A percentile compares a stretch with the other conserved stretches of the same genome.
These are phyloP conservation scores for Myrmaecium sp. DNA, from an alignment of 2,329 filamentous ascomycete genomes.

Conservation along the genomic window DNA sequence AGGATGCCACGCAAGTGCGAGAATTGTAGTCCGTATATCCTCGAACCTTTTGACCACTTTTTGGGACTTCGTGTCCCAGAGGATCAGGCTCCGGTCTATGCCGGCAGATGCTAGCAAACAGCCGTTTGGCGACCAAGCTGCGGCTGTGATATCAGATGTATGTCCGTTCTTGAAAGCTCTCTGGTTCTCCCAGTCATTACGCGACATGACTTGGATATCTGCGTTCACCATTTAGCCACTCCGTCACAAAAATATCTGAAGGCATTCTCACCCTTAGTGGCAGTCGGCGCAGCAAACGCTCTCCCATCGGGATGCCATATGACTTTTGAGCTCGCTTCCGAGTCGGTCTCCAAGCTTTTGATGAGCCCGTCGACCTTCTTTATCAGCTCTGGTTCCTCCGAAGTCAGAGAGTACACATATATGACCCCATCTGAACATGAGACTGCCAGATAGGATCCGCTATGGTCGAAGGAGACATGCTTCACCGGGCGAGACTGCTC, in stretches of 20 bases:
- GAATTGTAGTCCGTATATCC: constrained; percentile 54
- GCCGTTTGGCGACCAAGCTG: constrained; percentile 91
- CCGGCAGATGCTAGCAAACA: constrained; percentile 56
- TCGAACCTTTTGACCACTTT: constrained; percentile 61
- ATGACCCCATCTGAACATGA: constrained; percentile 80
- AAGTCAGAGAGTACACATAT: constrained; percentile 73
- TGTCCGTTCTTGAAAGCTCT: constrained; percentile 64
- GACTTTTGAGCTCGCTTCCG: constrained; percentile 56
- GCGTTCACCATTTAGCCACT: no score
- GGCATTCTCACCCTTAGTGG: constrained; percentile 36
- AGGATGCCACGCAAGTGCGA: constrained; percentile 82
- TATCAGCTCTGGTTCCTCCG: constrained; percentile 64
- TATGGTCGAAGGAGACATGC: constrained; percentile 75
- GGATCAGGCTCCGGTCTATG: constrained; percentile 44
- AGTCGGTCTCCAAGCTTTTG: constrained; percentile 57
- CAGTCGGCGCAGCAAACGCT: constrained; percentile 73
- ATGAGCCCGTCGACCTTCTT: constrained; percentile 78
- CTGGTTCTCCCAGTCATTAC: constrained; percentile 77
- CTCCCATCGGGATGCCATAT: constrained; percentile 91
- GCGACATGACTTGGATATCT: constrained; percentile 77
- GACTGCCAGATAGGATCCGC: constrained; percentile 55
- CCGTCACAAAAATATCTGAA: not conserved
- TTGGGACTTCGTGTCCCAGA: constrained; percentile 88
- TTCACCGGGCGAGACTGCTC: constrained; percentile 82
- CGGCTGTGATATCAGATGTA: constrained; percentile 65